These are phyloP conservation scores for Irpex rosettiformis DNA, from an alignment of 1,284 basidiomycete species.

Conservation along the genomic window DNA sequence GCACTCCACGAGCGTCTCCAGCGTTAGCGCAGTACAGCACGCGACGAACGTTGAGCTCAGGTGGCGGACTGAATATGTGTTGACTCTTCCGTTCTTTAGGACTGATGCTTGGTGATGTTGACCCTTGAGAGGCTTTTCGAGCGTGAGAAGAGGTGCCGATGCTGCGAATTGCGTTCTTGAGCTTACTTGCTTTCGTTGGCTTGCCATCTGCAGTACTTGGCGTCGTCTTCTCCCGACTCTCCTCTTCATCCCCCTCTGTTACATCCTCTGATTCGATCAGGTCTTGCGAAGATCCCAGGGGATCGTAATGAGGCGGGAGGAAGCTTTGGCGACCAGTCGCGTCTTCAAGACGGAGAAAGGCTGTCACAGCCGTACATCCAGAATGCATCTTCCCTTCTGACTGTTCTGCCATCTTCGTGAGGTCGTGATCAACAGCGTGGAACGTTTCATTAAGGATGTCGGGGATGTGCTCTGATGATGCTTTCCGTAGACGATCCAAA, in stretches of 20 bases:
- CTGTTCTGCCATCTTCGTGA: conserved; percentile 81
- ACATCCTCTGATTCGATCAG: conserved; percentile 25
- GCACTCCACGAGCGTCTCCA: conserved; percentile 87
- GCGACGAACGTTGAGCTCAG: conserved; percentile 46
- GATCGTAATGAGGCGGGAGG: conserved; percentile 32
- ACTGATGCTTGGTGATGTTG: background rate
- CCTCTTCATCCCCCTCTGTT: conserved; percentile 19
- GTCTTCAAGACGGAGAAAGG: conserved; percentile 94
- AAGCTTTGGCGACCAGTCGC: conserved; percentile 66
- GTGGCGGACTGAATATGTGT: conserved; percentile 43
- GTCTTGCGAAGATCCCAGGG: conserved; percentile 19
- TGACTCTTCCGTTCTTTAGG: conserved; percentile 7
- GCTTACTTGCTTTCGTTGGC: conserved; percentile 45
- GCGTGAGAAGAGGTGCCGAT: conserved; percentile 36
- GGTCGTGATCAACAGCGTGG: conserved; percentile 82
- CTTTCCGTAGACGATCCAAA: conserved; percentile 22
- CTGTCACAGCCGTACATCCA: conserved; percentile 97
- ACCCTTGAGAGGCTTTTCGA: conserved; percentile 13
- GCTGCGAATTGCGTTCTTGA: conserved; percentile 56
- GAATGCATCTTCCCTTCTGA: conserved; percentile 90
- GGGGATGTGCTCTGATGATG: conserved; percentile 51
- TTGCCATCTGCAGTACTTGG: conserved; percentile 21
- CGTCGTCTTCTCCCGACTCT: conserved; percentile 20
- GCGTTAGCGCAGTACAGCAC: conserved; percentile 97
- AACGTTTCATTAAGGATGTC: conserved; percentile 93